A percentile compares a stretch with the other conserved stretches of the same genome.
phyloP scores from a whole-genome alignment of 306 rosid genomes.

The Prunus fruticosa region DNA sequence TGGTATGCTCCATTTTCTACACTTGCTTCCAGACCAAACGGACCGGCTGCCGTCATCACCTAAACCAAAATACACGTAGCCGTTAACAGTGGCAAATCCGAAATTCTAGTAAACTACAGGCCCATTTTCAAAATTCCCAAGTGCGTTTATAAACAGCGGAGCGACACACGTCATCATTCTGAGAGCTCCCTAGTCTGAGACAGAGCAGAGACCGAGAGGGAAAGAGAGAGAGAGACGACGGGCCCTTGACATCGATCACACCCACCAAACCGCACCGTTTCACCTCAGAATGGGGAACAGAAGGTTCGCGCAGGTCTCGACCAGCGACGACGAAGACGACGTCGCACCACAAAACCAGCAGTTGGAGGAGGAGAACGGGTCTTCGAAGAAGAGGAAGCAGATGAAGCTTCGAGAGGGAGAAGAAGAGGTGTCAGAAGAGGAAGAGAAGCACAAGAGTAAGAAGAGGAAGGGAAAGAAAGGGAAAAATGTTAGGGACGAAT shows the following conservation, averaged over 20 bases:
- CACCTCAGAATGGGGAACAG: constrained; percentile 56
- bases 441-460: background rate
- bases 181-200: background rate
- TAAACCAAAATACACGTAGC: background rate
- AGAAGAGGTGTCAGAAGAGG: constrained; percentile 8
- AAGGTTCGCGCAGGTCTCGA: constrained; percentile 63
- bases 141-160: background rate
- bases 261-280: constrained; percentile 8
- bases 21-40: background rate
- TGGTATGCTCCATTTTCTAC: background rate
- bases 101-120: background rate
- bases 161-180: constrained; percentile 7
- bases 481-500: background rate
- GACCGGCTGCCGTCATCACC: background rate
- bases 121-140: background rate
- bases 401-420: constrained; percentile 37
- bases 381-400: constrained; percentile 49
- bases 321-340: constrained; percentile 72
- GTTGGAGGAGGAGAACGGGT: constrained; percentile 21
- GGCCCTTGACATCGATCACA: background rate
- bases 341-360: constrained; percentile 21
- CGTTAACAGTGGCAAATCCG: constrained; percentile 6
- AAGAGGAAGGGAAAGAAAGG: background rate
- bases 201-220: background rate
- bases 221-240: background rate